A percentile compares a stretch with the other conserved stretches of the same genome.
These are phyloP conservation scores for Sugiyamaella floridensis DNA, from an alignment of 805 yeast species.

Conservation along the genomic window DNA sequence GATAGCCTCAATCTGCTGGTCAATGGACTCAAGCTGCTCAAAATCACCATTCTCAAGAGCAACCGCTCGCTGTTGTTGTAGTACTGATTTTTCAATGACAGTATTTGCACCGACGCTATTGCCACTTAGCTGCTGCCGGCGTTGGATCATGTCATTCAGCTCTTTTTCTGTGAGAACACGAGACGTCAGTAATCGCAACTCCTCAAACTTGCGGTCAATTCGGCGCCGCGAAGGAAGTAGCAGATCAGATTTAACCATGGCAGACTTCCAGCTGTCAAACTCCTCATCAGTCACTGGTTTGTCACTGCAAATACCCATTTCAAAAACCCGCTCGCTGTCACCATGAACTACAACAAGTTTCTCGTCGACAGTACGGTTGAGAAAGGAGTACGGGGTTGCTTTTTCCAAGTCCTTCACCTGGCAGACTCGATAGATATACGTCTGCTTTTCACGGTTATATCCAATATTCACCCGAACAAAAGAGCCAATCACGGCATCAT, in stretches of 20 bases:
- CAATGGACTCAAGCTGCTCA: constrained; percentile 29
- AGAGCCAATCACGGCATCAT: constrained; percentile 60
- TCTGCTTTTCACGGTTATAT: constrained; percentile 50
- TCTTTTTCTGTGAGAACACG: constrained; percentile 62
- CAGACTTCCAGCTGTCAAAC: constrained; percentile 58
- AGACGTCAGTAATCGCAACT: constrained; percentile 54
- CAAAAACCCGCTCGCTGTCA: constrained; percentile 61
- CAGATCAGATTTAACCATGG: constrained; percentile 52
- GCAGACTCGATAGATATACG: constrained; percentile 74
- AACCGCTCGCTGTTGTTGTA: constrained; percentile 66
- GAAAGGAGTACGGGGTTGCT: constrained; percentile 43
- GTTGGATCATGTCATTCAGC: constrained; percentile 69
- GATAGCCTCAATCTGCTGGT: constrained; percentile 27
- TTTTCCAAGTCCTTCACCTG: constrained; percentile 59
- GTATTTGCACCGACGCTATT: constrained; percentile 60
- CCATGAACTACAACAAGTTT: constrained; percentile 79
- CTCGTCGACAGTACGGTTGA: constrained; percentile 45
- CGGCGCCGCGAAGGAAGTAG: constrained; percentile 57
- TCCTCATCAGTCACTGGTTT: constrained; percentile 64
- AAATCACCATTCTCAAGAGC: constrained; percentile 47
- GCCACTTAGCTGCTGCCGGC: constrained; percentile 58
- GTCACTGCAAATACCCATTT: constrained; percentile 76
- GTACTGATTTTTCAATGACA: constrained; percentile 63
- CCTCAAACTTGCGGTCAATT: constrained; percentile 56
- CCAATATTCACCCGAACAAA: constrained; percentile 84